Evolutionary conservation across 371 early-diverging fungal genomes (phyloP).

Genomic region (Encephalitozoon intestinalis): DNA sequence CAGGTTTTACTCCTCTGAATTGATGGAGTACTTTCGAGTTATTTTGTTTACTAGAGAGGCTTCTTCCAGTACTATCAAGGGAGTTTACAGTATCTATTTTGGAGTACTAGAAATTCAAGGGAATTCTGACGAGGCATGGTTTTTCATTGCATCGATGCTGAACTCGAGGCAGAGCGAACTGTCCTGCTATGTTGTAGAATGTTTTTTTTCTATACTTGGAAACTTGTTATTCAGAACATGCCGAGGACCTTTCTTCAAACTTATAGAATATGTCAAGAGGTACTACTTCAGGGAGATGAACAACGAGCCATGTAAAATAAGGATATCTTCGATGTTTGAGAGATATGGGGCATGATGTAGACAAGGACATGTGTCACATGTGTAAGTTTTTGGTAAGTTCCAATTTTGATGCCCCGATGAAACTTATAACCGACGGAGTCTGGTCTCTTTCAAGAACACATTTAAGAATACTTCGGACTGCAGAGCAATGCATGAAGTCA

Average conservation of each 20-base stretch:
- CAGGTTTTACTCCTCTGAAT: not conserved
- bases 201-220: conserved; percentile 25
- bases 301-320: not conserved
- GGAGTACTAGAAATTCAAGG: conserved; percentile 18
- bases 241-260: not conserved
- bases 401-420: conserved; percentile 19
- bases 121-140: conserved; percentile 43
- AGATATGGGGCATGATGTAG: not conserved
- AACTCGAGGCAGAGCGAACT: conserved; percentile 10
- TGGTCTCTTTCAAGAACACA: conserved; percentile 49
- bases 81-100: conserved; percentile 51
- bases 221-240: not conserved
- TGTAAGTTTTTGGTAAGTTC: not conserved
- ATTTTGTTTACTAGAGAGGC: conserved; percentile 28
- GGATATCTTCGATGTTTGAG: not conserved
- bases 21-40: conserved; percentile 23
- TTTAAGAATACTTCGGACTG: conserved; percentile 46
- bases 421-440: conserved; percentile 50
- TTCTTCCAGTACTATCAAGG: conserved; percentile 27
- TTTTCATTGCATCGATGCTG: conserved; percentile 41
- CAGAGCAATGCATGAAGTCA: conserved; percentile 44
- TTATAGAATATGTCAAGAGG: conserved; percentile 12
- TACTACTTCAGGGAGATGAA: not conserved
- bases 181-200: conserved; percentile 22
- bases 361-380: not conserved